Base-by-base conservation (phyloP, 1,284 basidiomycete species). In the Pascua guehoae region DNA sequence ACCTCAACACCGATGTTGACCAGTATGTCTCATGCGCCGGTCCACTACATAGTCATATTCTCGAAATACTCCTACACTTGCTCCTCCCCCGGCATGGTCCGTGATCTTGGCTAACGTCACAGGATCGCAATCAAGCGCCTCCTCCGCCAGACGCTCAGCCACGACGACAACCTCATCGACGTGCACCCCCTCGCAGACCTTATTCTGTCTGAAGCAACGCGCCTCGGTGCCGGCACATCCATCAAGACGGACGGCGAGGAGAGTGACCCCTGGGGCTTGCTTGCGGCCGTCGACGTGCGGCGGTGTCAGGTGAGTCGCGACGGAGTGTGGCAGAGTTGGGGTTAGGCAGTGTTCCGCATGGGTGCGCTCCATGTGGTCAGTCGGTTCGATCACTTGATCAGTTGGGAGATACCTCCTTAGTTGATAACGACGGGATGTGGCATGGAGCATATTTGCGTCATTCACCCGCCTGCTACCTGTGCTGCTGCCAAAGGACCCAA, bases 161-260 rank as follows among this genome's bases (percentile, higher is more conserved):
- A 83, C n/a, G 92, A 95, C 73, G 85, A 89, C 0, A 84, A 88
- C 51, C 69, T 79, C 4, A 79, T 96, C 49, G 80, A 87, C 62
- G 77, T 88, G 0, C 82, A 87, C 57, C 85, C 86, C 4, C 82
- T 96, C 4, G 83, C 88, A 0, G 88, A 93, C 56, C 80, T 93
- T 32, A 84, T 95, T 15, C 77, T 92, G 16, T 63, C 64, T 11
- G 71, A 76, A 49, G 81, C 84, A 4, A 83, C 91, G 9, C 58
- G 73, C 15, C 50, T 72, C 43, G 58, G 58, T 8, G 68, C 70
- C 0, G 92, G 92, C n/a, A 88, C 88, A 37, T 91, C 89, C 1
- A 86, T 96, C 69, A 96, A 96, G 79, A 90, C 88, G 15, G 91
- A 95, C 69, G 91, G 91, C 10, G 83, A 83, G 52, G 89, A 91